phyloP scores from a whole-genome alignment of 2,329 filamentous ascomycete genomes.

The Madurella mycetomatis region DNA sequence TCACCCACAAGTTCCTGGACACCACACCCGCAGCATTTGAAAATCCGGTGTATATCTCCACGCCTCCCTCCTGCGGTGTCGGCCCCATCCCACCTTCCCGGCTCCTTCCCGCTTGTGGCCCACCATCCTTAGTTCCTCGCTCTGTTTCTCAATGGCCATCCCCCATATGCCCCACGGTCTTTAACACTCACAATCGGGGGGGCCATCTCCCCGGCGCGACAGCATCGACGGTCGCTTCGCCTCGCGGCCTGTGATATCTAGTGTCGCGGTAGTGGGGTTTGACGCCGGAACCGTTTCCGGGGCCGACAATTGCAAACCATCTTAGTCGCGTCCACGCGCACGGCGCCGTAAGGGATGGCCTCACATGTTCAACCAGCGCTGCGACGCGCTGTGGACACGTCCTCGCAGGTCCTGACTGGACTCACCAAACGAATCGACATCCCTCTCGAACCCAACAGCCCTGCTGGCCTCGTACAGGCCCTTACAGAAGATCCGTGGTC shows the following conservation, averaged over 20 bases:
- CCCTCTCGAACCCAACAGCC: constrained; percentile 55
- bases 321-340: constrained; percentile 5
- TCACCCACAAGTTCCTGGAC: not conserved
- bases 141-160: constrained; percentile 25
- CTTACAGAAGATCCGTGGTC: constrained; percentile 72
- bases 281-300: constrained; percentile 2
- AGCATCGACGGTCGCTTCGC: constrained; percentile 11
- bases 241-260: constrained; percentile 5
- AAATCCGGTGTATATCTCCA: constrained; percentile 12
- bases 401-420: constrained; percentile 33
- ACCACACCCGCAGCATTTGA: not conserved
- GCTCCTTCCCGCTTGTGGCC: constrained; percentile 8
- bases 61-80: constrained; percentile 11
- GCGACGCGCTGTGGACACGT: constrained; percentile 31
- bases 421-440: constrained; percentile 56
- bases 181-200: constrained; percentile 29
- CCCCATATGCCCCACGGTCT: constrained; percentile 23
- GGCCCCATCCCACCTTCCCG: constrained; percentile 7
- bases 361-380: constrained; percentile 32
- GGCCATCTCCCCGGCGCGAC: constrained; percentile 22
- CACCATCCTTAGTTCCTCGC: constrained; percentile 11
- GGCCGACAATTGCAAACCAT: not conserved
- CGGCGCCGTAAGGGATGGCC: constrained; percentile 35
- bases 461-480: constrained; percentile 58
- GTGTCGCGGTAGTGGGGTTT: constrained; percentile 8